Evolutionary conservation across 257 asterid species (phyloP).

Genomic region (Solanum ossicruentum): DNA sequence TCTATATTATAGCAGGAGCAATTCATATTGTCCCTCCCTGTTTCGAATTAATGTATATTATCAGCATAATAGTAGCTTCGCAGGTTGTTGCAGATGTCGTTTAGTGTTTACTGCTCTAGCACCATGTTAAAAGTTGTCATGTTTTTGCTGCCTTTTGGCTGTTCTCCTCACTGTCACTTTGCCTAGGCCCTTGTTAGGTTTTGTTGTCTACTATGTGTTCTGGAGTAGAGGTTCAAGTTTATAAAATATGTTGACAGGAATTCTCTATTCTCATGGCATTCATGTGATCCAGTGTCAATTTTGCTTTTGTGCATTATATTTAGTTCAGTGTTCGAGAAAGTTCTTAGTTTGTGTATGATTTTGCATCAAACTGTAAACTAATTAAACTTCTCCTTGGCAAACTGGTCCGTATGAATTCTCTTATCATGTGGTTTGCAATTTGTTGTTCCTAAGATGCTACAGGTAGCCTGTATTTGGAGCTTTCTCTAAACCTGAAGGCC

Average conservation of each 20-base stretch:
- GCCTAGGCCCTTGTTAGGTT: background rate
- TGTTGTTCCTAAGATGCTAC: background rate
- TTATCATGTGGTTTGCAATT: background rate
- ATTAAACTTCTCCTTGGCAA: background rate
- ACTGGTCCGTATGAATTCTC: background rate
- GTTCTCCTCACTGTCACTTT: background rate
- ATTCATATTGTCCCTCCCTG: background rate
- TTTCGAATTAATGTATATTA: background rate
- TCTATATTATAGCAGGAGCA: background rate
- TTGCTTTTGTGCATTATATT: background rate
- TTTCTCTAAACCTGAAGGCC: background rate
- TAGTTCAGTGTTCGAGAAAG: background rate
- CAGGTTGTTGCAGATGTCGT: background rate
- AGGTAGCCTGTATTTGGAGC: background rate
- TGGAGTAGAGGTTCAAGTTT: background rate
- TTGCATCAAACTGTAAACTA: background rate
- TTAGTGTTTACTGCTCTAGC: background rate
- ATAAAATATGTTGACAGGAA: background rate
- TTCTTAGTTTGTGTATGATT: background rate
- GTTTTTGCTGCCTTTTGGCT: background rate
- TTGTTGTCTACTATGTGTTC: background rate
- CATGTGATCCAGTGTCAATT: background rate
- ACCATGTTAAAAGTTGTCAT: background rate
- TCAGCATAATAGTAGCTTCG: background rate
- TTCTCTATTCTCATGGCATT: background rate